Conservation (phyloP, 805 yeast genomes). For the Kodamaea lidongshanica region DNA sequence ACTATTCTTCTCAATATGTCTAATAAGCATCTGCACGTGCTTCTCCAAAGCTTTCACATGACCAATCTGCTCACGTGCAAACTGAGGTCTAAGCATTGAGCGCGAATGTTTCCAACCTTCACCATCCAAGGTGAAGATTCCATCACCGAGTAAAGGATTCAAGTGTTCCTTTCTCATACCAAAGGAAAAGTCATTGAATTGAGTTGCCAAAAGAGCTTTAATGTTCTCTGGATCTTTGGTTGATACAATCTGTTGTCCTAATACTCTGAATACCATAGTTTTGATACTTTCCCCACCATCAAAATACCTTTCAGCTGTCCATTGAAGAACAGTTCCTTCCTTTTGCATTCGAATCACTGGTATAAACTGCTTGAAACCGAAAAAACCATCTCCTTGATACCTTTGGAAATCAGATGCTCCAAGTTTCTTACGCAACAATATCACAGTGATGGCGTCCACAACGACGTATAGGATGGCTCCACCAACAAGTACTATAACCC, state of each 20-base stretch:
- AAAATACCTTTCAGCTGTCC: conserved; percentile 1
- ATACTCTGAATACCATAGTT: conserved; percentile 4
- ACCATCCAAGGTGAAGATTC: conserved; percentile 38
- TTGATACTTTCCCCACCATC: conserved; percentile 1
- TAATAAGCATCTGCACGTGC: conserved; percentile 30
- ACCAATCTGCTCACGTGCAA: conserved; percentile 38
- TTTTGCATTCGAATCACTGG: conserved; percentile 4
- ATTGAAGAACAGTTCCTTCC: conserved; percentile 3
- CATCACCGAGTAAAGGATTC: conserved; percentile 36
- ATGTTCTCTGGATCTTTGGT: conserved; percentile 38
- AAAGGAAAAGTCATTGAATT: conserved; percentile 35
- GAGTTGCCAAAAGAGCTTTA: conserved; percentile 38
- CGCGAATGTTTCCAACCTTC: conserved; percentile 40
- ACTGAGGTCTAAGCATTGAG: conserved; percentile 40
- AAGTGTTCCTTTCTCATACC: conserved; percentile 35
- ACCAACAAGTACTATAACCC: conserved; percentile 2
- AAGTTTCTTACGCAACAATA: conserved; percentile 3
- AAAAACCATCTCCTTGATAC: neutral
- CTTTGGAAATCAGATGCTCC: conserved; percentile 3
- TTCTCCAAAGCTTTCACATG: conserved; percentile 36
- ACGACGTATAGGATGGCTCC: conserved; percentile 4
- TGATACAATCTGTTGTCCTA: conserved; percentile 16
- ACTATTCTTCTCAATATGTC: conserved; percentile 21
- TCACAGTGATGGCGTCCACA: neutral
- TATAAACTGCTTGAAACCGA: conserved; percentile 2